Base-by-base conservation (phyloP, 257 asterid species). In the Capsicum pubescens region DNA sequence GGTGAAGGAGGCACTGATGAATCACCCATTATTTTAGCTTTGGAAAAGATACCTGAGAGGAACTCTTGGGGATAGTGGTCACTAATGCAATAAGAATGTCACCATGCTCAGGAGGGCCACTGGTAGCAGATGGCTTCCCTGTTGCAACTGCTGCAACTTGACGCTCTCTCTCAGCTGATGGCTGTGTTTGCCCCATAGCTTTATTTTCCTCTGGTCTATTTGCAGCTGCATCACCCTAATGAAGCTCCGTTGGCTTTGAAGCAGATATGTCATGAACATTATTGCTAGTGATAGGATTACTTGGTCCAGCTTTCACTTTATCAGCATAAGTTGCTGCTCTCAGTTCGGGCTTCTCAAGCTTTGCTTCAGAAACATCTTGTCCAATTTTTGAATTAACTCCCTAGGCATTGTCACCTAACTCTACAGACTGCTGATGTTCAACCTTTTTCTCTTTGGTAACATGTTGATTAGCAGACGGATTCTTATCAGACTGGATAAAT, bases 11-110 rank as follows among this genome's bases (percentile, higher is more conserved):
- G 77, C 82, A 85, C 91, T 57, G 90, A 61, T 79, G 88, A 83
- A 74, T 80, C 87, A 84, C 88, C 98, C 13, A 59, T 84, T 11
- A 72, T 42, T 55, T 72, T 72, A 32, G 92, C 97, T 88, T 89
- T 87, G 44, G 94, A 91, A 89, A 95, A 95, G 82, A 95, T 91
- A 84, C 93, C 99, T 66, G 97, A 90, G 57, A 94, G 86, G 78
- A 95, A 88, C 83, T 94, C 98, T 83, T 87, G 93, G 67, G 97
- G 99, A 86, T 94, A 94, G 61, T 92, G 95, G 83, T 95, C 99
- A 87, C 91, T 91, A 52, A 91, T 90, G 87, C 95, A 81, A 95
- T 91, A 64, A 91, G 88, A 83, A 94, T 95, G 91, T 92, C 92
- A 60, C 91, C 93, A n/a, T 84, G 93, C 90, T 88, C 93, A 72